These are phyloP conservation scores for Graphilbum fragrans DNA, from an alignment of 2,329 filamentous ascomycete species.

Conservation along the genomic window DNA sequence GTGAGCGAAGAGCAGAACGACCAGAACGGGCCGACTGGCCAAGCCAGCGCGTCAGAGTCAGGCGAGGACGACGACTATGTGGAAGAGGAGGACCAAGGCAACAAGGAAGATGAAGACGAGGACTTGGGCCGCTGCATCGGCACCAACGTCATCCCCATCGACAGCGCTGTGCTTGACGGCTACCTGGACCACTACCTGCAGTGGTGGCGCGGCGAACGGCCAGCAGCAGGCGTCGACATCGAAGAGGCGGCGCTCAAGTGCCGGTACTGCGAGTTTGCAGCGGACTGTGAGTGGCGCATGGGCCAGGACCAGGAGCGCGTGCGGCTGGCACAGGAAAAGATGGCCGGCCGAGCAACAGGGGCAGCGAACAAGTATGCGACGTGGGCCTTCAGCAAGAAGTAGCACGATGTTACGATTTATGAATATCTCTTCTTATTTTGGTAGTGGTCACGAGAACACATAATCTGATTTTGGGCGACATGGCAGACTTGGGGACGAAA, in stretches of 20 bases:
- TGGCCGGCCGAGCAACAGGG: background rate
- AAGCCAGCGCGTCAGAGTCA: too few species aligned
- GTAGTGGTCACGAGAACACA: too few species aligned
- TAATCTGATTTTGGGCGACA: too few species aligned
- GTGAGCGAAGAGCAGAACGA: background rate
- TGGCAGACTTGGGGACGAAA: too few species aligned
- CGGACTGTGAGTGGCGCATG: conserved; percentile 65
- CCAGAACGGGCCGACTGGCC: too few species aligned
- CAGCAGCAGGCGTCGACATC: conserved; percentile 62
- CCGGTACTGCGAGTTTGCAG: conserved; percentile 67
- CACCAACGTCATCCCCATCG: conserved; percentile 51
- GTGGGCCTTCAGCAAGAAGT: too few species aligned
- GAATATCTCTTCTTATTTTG: too few species aligned
- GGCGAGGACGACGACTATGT: conserved; percentile 3
- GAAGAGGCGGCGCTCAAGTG: conserved; percentile 79
- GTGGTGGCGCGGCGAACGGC: conserved; percentile 74
- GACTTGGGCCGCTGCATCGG: conserved; percentile 30
- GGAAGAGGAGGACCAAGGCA: conserved; percentile 18
- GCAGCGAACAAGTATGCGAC: background rate
- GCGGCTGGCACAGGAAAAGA: conserved; percentile 8
- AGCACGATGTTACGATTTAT: too few species aligned
- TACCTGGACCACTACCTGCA: conserved; percentile 60
- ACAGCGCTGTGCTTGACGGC: conserved; percentile 44
- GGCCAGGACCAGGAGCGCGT: conserved; percentile 48
- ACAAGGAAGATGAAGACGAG: conserved; percentile 18